phyloP scores from a whole-genome alignment of 345 rosid species.

The Syzygium aromaticum region DNA sequence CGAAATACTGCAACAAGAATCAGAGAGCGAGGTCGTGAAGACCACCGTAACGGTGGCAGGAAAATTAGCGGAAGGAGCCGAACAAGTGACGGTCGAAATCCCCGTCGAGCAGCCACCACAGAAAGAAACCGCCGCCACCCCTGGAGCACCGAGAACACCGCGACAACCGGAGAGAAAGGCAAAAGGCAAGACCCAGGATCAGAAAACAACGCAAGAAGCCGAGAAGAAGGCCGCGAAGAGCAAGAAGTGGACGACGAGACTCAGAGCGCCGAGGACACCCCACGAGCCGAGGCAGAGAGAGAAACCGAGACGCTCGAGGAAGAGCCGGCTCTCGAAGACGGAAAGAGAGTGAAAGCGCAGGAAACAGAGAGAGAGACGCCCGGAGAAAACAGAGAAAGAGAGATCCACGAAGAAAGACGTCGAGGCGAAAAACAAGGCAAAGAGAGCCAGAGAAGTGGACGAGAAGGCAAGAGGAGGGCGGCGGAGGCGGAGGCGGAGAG shows the following conservation, averaged over 20 bases:
- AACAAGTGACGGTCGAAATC: neutral
- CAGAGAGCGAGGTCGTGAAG: neutral
- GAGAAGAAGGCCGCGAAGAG: neutral
- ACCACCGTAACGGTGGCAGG: neutral
- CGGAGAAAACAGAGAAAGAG: neutral
- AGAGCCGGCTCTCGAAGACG: neutral
- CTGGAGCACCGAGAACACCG: neutral
- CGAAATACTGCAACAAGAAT: neutral
- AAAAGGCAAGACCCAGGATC: neutral
- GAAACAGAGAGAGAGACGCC: neutral
- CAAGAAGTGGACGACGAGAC: neutral
- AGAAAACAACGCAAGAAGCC: neutral
- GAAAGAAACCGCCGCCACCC: neutral
- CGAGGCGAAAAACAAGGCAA: neutral
- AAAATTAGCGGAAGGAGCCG: neutral
- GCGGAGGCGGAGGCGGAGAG: conserved; percentile 2
- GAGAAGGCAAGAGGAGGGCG: conserved; percentile 3
- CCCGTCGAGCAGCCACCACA: neutral
- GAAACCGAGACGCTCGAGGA: neutral
- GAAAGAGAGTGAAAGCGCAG: neutral
- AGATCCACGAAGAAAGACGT: neutral
- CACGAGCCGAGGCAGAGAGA: neutral
- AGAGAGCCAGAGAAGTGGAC: neutral
- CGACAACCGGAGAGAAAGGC: neutral
- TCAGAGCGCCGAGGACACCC: neutral